Evolutionary conservation across 768 basidiomycete genomes (phyloP).

Genomic region (Tricholoma matsutake): DNA sequence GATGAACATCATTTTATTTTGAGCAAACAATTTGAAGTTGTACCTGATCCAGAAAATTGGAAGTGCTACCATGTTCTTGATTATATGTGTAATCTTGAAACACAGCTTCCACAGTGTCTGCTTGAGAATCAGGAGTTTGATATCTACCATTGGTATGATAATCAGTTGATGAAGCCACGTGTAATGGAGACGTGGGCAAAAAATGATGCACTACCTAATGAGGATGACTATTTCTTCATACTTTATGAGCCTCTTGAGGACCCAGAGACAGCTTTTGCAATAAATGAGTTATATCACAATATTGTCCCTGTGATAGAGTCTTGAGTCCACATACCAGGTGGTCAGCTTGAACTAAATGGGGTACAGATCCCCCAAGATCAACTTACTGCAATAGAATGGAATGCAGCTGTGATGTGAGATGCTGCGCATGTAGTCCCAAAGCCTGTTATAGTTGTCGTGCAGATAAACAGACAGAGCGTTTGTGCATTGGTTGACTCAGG

Average conservation of each 20-base stretch:
- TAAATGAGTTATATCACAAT: neutral
- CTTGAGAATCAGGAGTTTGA: neutral
- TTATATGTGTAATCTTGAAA: conserved; percentile 2
- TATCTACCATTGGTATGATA: too few species aligned
- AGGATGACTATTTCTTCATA: too few species aligned
- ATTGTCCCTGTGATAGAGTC: neutral
- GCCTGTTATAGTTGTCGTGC: neutral
- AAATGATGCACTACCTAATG: too few species aligned
- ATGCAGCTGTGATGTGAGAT: neutral
- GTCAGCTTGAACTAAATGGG: neutral
- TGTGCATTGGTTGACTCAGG: conserved; percentile 1
- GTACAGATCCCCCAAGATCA: neutral
- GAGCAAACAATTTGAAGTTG: neutral
- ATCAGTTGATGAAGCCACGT: too few species aligned
- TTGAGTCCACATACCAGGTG: neutral
- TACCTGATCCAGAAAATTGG: neutral
- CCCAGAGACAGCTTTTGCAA: conserved; percentile 1
- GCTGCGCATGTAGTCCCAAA: neutral
- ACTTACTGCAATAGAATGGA: neutral
- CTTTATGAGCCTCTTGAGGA: neutral
- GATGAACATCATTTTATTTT: conserved; percentile 1
- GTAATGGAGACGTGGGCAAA: too few species aligned
- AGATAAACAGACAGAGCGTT: neutral
- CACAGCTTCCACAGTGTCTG: neutral
- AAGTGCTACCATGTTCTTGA: neutral